Evolutionary conservation across 305 asterid species (phyloP), one percentile per base, ranked within the genome.

Genomic region (Fraxinus floribunda): DNA sequence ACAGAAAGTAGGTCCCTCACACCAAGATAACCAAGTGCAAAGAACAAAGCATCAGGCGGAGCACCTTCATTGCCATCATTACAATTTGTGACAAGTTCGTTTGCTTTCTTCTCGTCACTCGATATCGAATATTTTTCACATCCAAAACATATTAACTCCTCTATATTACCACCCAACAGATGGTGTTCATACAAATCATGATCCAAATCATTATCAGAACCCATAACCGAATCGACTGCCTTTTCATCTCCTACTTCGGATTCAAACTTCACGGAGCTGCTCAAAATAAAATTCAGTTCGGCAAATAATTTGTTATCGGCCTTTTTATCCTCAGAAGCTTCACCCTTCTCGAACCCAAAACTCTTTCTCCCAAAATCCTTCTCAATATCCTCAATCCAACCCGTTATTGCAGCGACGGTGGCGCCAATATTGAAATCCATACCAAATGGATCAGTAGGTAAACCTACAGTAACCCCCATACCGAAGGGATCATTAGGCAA

Each of bases 391-490:
- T 87, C 96, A 8, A 90, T 80, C 91, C 86, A 90, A 79, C 88
- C 89, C 30, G 86, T 78, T 75, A 93, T 36, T 62, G 90, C 86
- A 0, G 89, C 85, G 29, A 91, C 75, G 8, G 90, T 87, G 78
- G 91, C 83, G 70, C 80, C 88, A 10, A 81, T 55, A 72, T 83
- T 73, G 49, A 89, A 81, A 75, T 87, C 93, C 94, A 92, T 93
- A 74, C 76, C 94, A 60, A 94, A 93, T 26, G 94, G 95, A 88
- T 94, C 98, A 38, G 0, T 80, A 1, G 97, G 98, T 86, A 93
- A 88, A 86, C 81, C 82, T 35, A 62, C 20, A 80, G 39, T 79
- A 20, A 81, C 32, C 79, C 80, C 87, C 89, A 87, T 86, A 1
- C 66, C 87, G 77, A 87, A 87, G 39, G 88, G 89, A 82, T 89